These are phyloP conservation scores for Sphaerosporella brunnea DNA, from an alignment of 495 filamentous ascomycete species.

Conservation along the genomic window DNA sequence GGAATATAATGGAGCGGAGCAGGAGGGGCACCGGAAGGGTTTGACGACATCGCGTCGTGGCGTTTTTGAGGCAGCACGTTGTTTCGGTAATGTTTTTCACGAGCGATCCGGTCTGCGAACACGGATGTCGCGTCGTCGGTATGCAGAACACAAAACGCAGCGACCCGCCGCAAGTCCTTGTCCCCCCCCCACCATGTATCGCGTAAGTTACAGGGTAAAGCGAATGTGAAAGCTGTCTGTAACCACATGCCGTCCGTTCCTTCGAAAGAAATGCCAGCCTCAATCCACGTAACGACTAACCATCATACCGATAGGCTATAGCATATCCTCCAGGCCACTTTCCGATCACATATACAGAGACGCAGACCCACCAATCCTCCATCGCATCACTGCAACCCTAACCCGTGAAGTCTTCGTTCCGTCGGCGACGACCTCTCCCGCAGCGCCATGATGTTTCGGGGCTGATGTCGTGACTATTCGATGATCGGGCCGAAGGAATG, in stretches of 20 bases:
- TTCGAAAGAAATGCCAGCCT: too few relatives aligned
- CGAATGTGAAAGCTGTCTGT: too few relatives aligned
- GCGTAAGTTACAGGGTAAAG: too few relatives aligned
- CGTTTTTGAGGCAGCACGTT: too few relatives aligned
- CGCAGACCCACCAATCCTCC: slow-evolving; percentile 2
- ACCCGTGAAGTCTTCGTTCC: too few relatives aligned
- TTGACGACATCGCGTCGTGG: slow-evolving; percentile 35
- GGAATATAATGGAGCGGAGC: slow-evolving; percentile 28
- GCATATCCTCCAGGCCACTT: slow-evolving; percentile 3
- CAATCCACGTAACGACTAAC: background rate
- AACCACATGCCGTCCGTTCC: too few relatives aligned
- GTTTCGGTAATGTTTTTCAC: too few relatives aligned
- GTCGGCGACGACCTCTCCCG: slow-evolving; percentile 7
- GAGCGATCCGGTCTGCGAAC: too few relatives aligned
- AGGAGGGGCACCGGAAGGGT: slow-evolving; percentile 24
- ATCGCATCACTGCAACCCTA: slow-evolving; percentile 15
- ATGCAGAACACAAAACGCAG: too few relatives aligned
- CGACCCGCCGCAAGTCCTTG: too few relatives aligned
- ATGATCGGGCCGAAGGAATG: slow-evolving; percentile 7
- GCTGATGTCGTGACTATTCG: slow-evolving; percentile 24
- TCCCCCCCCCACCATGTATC: too few relatives aligned
- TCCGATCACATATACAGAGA: background rate
- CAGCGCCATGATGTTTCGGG: slow-evolving; percentile 28
- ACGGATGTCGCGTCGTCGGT: too few relatives aligned
- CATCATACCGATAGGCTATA: background rate